Conservation (phyloP, 257 asterid genomes). For the Cordia subcordata region DNA sequence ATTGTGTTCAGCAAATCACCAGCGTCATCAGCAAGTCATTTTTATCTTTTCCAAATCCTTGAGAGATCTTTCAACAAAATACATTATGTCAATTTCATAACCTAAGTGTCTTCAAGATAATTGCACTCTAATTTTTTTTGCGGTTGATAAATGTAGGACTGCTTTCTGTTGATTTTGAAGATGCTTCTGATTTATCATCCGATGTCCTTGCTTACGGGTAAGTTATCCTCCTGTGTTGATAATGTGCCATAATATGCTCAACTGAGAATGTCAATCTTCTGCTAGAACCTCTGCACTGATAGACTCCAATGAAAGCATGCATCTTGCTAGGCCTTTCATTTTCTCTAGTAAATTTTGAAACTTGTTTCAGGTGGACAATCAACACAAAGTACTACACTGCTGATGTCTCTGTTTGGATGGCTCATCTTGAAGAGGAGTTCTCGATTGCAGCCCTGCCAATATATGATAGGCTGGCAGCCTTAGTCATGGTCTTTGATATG, state of each 20-base stretch:
- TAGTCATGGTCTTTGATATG: conserved; percentile 87
- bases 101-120: neutral
- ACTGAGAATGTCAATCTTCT: too few species aligned
- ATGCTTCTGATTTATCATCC: conserved; percentile 45
- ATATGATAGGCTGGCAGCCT: conserved; percentile 46
- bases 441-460: conserved; percentile 42
- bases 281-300: too few species aligned
- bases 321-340: conserved; percentile 3
- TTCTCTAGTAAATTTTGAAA: conserved; percentile 13
- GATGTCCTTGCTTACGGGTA: conserved; percentile 63
- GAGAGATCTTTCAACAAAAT: too few species aligned
- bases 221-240: conserved; percentile 11
- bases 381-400: conserved; percentile 86
- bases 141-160: conserved; percentile 42
- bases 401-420: conserved; percentile 76
- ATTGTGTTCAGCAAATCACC: too few species aligned
- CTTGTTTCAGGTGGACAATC: conserved; percentile 73
- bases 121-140: neutral
- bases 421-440: conserved; percentile 58
- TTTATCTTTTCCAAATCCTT: too few species aligned
- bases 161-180: conserved; percentile 62
- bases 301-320: neutral
- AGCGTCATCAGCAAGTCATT: too few species aligned
- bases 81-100: too few species aligned
- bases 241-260: too few species aligned